Base-by-base conservation (phyloP, 148 eudicot genomes). In the Silene uniflora region DNA sequence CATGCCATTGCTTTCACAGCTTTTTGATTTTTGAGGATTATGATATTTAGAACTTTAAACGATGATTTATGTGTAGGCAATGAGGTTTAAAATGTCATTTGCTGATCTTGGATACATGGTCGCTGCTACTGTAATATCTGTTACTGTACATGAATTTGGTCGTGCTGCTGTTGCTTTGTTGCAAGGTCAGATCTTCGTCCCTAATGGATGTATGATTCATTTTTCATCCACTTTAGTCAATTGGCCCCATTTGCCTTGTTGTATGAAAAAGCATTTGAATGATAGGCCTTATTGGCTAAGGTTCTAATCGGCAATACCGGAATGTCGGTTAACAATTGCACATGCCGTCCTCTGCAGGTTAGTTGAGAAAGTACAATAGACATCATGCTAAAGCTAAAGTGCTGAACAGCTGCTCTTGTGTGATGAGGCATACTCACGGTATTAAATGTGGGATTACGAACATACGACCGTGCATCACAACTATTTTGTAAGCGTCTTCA, bases 291-390 rank as follows among this genome's bases (percentile, higher is more conserved):
- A 29, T 29, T 29, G 32, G 32, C n/a, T n/a, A n/a, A n/a, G n/a
- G n/a, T n/a, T n/a, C n/a, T n/a, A n/a, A n/a, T n/a, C n/a, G n/a
- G n/a, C n/a, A n/a, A n/a, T n/a, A n/a, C n/a, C n/a, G n/a, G n/a
- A n/a, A n/a, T n/a, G n/a, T n/a, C n/a, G n/a, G 29, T 1, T 0
- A 63, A 87, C 84, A 4, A 91, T 95, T 72, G 93, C 96, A 60
- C 97, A 95, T 85, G 99, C 99, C 17, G 99, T 95, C 12, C 99
- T 95, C 75, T 95, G 99, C 78, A 95, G 99, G 99, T 92, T 80
- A 56, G 80, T 32, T 10, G 17, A 47, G 19, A 17, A 54, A 69
- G 25, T 18, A 22, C 54, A 2, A 6, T 62, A 25, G 32, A 0
- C 25, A 23, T 62, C 32, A 7, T 62, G 67, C 67, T 12, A 62